Percentiles rank a stretch among this genome's conserved stretches.
phyloP scores from a whole-genome alignment of 768 basidiomycete species.

The Rhodotorula diobovata region DNA sequence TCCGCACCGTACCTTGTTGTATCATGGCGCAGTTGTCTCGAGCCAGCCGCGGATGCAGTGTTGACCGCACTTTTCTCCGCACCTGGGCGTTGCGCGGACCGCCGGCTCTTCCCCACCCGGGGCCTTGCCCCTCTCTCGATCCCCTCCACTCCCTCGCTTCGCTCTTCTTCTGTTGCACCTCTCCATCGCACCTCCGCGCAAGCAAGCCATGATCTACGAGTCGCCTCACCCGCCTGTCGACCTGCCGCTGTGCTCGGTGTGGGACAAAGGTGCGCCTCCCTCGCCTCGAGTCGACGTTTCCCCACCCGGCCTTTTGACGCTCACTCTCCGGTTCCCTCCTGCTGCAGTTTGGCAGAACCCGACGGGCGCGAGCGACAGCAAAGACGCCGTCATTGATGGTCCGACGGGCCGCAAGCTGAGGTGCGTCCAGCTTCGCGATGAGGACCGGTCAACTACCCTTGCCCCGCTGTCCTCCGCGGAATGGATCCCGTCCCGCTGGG shows the following conservation, averaged over 20 bases:
- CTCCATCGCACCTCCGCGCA: background rate
- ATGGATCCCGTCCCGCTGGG: too few species aligned
- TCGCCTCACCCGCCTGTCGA: slow-evolving; percentile 13
- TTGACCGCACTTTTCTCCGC: background rate
- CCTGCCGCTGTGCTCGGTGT: slow-evolving; percentile 18
- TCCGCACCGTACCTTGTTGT: background rate
- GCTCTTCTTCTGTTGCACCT: background rate
- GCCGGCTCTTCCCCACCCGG: too few species aligned
- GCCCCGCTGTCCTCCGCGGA: too few species aligned
- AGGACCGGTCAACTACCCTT: background rate
- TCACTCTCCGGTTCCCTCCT: background rate
- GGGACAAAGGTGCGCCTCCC: slow-evolving; percentile 31
- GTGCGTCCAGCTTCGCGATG: background rate
- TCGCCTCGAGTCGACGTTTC: background rate
- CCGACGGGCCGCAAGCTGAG: slow-evolving; percentile 14
- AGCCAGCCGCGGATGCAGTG: background rate
- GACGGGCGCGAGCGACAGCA: slow-evolving; percentile 4
- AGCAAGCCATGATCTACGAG: slow-evolving; percentile 9
- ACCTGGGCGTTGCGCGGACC: too few species aligned
- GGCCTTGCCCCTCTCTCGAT: background rate
- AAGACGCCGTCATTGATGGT: slow-evolving; percentile 27
- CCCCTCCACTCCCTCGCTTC: background rate
- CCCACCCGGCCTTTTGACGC: background rate
- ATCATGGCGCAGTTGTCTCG: too few species aligned
- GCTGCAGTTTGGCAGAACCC: slow-evolving; percentile 31